Percentiles rank a stretch among this genome's conserved stretches.
Conservation (phyloP, 2,329 filamentous ascomycete genomes). For the Pseudogymnoascus sp. region DNA sequence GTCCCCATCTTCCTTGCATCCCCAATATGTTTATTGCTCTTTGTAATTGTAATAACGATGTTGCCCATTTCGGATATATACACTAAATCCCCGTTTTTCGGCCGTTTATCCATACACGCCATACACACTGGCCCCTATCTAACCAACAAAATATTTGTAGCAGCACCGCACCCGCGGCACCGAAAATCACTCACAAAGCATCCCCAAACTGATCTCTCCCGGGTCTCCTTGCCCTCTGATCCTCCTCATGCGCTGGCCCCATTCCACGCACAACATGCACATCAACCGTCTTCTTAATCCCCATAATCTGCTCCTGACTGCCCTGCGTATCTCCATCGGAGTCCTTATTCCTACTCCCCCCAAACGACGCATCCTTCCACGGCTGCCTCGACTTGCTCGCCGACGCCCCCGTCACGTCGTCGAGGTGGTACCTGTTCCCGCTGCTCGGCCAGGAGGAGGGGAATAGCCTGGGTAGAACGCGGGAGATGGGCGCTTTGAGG, state of each 20-base stretch:
- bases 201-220: conserved; percentile 1
- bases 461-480: background rate
- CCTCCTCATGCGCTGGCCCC: background rate
- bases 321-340: background rate
- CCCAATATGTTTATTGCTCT: background rate
- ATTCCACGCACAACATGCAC: background rate
- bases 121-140: background rate
- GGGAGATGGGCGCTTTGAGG: conserved; percentile 12
- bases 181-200: background rate
- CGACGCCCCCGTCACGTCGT: background rate
- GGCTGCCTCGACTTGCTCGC: background rate
- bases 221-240: no score
- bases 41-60: background rate
- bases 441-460: background rate
- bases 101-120: background rate
- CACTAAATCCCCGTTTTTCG: background rate
- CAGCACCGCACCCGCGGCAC: no score
- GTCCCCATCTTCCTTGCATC: background rate
- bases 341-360: background rate
- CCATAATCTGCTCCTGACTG: conserved; percentile 16
- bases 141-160: background rate
- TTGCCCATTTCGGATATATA: background rate
- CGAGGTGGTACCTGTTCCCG: background rate
- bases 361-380: background rate
- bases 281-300: conserved; percentile 14